Percentiles rank a stretch among this genome's conserved stretches.
Evolutionary conservation across 768 basidiomycete genomes (phyloP).

Genomic region (Lactarius sp.): DNA sequence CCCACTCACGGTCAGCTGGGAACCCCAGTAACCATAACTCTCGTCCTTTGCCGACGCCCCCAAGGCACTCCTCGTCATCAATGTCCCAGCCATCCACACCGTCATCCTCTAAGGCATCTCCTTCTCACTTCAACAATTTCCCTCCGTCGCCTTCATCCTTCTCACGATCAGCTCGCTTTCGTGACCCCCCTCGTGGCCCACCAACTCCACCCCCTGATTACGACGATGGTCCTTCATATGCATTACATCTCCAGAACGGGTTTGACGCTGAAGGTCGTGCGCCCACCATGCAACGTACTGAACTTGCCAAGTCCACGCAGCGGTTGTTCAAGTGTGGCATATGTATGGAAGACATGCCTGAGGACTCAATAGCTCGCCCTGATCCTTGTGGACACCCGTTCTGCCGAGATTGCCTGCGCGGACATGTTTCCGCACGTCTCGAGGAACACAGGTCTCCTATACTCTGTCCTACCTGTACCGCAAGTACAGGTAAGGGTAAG

Average conservation of each 20-base stretch:
- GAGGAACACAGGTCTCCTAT: no score
- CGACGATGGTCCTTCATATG: slow-evolving; percentile 27
- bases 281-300: slow-evolving; percentile 35
- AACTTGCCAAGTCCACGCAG: slow-evolving; percentile 32
- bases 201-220: slow-evolving; percentile 16
- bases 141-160: not conserved
- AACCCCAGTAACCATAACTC: not conserved
- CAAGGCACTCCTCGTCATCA: not conserved
- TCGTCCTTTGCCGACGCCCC: not conserved
- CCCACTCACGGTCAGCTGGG: no score
- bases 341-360: slow-evolving; percentile 48
- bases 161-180: not conserved
- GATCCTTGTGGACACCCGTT: no score
- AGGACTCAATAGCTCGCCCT: slow-evolving; percentile 43
- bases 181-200: not conserved
- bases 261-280: slow-evolving; percentile 40
- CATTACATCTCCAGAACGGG: slow-evolving; percentile 33
- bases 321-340: slow-evolving; percentile 47
- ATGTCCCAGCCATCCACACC: no score
- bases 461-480: no score
- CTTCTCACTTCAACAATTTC: not conserved
- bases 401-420: no score
- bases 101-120: no score
- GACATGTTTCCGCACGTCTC: no score
- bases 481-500: no score